Conservation (phyloP, 2,329 filamentous ascomycete species). For the Teratosphaeria nubilosa region DNA sequence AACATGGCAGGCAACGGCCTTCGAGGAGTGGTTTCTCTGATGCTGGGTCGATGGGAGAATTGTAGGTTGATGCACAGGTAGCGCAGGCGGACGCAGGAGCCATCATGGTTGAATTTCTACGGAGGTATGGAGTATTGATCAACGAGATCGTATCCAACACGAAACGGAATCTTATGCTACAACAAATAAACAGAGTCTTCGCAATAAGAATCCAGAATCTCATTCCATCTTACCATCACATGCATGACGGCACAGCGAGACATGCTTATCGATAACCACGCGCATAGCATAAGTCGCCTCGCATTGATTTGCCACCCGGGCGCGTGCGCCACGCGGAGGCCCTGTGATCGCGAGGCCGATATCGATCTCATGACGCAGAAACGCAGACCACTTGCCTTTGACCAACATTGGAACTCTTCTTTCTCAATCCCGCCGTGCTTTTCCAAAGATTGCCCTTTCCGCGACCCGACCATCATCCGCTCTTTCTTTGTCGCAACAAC, state of each 20-base stretch:
- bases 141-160: neutral
- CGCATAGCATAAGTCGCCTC: neutral
- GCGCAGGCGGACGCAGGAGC: conserved; percentile 16
- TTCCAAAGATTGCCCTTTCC: neutral
- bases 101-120: conserved; percentile 5
- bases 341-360: neutral
- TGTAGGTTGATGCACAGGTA: conserved; percentile 22
- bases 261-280: conserved; percentile 2
- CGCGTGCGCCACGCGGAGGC: neutral
- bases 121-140: neutral
- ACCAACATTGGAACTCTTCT: neutral
- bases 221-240: neutral
- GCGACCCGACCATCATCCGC: conserved; percentile 6
- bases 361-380: neutral
- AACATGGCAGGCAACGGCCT: conserved; percentile 58
- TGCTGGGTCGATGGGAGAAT: conserved; percentile 11
- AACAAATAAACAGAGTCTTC: too few relatives aligned
- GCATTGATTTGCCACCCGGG: conserved; percentile 4
- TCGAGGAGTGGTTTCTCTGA: conserved; percentile 51
- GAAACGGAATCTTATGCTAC: too few relatives aligned
- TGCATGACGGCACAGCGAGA: conserved; percentile 3
- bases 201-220: too few relatives aligned
- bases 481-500: conserved; percentile 6
- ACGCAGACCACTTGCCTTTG: neutral
- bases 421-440: neutral